phyloP scores from a whole-genome alignment of 75 land plant species.

The Sequoia sempervirens region DNA sequence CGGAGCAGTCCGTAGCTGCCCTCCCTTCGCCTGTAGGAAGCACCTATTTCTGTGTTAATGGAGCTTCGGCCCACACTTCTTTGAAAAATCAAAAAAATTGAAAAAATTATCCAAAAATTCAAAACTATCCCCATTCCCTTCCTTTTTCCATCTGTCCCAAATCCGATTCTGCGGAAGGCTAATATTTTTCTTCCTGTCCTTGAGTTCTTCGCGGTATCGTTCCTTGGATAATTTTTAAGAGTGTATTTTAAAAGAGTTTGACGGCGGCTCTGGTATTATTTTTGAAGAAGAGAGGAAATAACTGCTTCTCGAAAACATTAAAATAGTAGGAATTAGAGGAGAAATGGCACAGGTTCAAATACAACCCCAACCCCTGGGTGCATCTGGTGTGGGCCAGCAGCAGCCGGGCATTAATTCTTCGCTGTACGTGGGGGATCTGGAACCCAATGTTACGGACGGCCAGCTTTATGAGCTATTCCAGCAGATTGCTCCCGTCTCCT shows the following conservation, averaged over 20 bases:
- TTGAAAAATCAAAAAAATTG: background rate
- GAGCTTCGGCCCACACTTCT: background rate
- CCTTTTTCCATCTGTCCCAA: background rate
- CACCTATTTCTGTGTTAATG: background rate
- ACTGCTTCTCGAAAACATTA: background rate
- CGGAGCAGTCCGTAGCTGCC: too few species aligned
- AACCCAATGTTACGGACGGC: conserved; percentile 34
- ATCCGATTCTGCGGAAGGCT: background rate
- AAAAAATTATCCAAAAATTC: background rate
- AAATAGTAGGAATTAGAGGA: background rate
- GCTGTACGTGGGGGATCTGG: conserved; percentile 72
- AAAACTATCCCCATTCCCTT: background rate
- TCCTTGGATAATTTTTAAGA: background rate
- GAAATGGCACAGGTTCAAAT: conserved; percentile 28
- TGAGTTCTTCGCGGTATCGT: background rate
- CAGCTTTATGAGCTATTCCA: conserved; percentile 61
- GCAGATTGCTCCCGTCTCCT: conserved; percentile 51
- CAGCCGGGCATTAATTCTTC: conserved; percentile 20
- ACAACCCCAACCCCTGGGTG: conserved; percentile 9
- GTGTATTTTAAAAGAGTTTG: background rate
- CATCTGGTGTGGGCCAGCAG: background rate
- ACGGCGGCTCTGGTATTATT: background rate
- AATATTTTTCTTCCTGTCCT: background rate
- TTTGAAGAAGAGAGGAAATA: background rate
- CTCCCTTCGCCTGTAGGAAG: too few species aligned